These are phyloP conservation scores for Calamus simplicifolius DNA, from an alignment of 176 grass and related monocot species.

Conservation along the genomic window DNA sequence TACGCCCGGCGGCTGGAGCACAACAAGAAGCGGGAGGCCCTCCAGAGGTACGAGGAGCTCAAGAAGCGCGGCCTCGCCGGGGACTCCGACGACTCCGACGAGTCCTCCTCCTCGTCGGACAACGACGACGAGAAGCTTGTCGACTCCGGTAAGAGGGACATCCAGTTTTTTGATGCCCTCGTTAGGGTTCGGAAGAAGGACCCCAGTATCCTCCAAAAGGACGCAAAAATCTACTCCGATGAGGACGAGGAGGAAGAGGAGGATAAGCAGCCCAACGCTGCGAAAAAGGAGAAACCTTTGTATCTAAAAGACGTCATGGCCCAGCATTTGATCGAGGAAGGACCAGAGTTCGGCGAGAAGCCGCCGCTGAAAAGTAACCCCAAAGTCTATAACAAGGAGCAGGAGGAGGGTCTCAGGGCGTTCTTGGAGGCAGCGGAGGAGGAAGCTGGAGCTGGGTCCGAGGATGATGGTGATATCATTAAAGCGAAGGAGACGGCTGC, in stretches of 20 bases:
- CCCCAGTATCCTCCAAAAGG: constrained; percentile 37
- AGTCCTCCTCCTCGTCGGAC: constrained; percentile 11
- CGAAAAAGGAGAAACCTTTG: constrained; percentile 60
- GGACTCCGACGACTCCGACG: constrained; percentile 18
- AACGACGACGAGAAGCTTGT: constrained; percentile 10
- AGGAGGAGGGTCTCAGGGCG: constrained; percentile 55
- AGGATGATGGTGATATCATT: constrained; percentile 41
- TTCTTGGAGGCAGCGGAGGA: constrained; percentile 55
- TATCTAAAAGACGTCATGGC: constrained; percentile 95
- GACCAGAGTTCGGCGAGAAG: constrained; percentile 49
- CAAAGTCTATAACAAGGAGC: constrained; percentile 62
- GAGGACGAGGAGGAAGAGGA: constrained; percentile 8
- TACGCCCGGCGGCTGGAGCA: constrained; percentile 64
- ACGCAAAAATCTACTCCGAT: constrained; percentile 54
- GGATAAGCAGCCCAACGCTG: constrained; percentile 22
- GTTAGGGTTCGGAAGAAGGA: constrained; percentile 57
- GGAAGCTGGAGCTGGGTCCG: constrained; percentile 20
- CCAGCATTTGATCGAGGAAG: constrained; percentile 67
- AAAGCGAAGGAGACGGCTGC: constrained; percentile 32
- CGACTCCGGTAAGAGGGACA: constrained; percentile 33
- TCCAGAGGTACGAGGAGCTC: constrained; percentile 49
- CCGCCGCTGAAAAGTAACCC: constrained; percentile 39
- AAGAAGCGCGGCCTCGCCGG: constrained; percentile 40
- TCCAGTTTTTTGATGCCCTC: constrained; percentile 54
- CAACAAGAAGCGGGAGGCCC: constrained; percentile 74